Evolutionary conservation across 202 grass and related monocot species (phyloP).

Genomic region (Zizania palustris): DNA sequence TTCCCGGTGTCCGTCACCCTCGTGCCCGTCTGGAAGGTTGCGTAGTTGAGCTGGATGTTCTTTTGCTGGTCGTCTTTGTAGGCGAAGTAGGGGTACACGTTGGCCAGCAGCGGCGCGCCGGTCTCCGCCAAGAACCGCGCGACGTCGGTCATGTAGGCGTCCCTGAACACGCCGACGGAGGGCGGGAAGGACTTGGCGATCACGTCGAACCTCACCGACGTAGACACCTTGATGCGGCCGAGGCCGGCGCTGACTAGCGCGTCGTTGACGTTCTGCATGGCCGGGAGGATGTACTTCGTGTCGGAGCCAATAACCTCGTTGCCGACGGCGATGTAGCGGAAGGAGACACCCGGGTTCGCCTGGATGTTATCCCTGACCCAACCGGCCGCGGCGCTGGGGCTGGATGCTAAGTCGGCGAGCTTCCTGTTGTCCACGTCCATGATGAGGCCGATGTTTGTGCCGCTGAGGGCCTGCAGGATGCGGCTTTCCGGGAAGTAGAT

Average conservation of each 20-base stretch:
- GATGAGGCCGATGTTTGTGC: not conserved
- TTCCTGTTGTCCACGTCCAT: not conserved
- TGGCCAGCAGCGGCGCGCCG: not conserved
- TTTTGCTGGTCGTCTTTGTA: not conserved
- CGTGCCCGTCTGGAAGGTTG: not conserved
- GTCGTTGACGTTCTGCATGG: not conserved
- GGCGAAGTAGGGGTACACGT: constrained; percentile 5
- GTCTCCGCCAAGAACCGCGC: not conserved
- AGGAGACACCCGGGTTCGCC: not conserved
- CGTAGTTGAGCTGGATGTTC: not conserved
- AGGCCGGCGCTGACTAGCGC: not conserved
- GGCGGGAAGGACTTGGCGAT: not conserved
- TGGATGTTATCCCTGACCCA: not conserved
- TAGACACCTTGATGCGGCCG: not conserved
- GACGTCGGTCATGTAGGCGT: not conserved
- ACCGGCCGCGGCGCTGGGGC: not conserved
- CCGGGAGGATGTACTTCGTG: not conserved
- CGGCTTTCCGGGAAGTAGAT: not conserved
- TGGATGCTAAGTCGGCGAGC: not conserved
- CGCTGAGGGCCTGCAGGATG: not conserved
- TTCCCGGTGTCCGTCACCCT: not conserved
- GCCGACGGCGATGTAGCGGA: constrained; percentile 3
- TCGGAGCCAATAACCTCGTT: not conserved
- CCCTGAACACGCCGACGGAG: not conserved
- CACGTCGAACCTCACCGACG: not conserved